These are phyloP conservation scores for Trichosanthes cucumerina DNA, from an alignment of 306 rosid species.

Conservation along the genomic window DNA sequence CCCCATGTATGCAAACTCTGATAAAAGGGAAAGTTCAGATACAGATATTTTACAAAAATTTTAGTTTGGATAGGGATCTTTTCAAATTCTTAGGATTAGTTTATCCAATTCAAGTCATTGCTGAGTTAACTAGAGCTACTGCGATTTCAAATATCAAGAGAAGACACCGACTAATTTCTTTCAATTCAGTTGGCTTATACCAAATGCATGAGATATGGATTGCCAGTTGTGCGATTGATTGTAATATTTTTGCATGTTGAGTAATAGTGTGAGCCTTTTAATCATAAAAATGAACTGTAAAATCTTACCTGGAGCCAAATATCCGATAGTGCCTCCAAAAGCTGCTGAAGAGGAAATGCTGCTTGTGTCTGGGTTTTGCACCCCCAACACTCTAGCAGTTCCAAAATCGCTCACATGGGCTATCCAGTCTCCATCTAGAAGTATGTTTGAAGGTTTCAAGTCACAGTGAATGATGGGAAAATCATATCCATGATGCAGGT, in stretches of 20 bases:
- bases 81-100: not conserved
- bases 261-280: not conserved
- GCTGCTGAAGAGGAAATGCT: constrained; percentile 49
- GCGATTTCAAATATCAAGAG: not conserved
- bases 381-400: constrained; percentile 73
- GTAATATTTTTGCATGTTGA: not conserved
- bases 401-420: constrained; percentile 94
- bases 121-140: not conserved
- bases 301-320: constrained; percentile 74
- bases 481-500: constrained; percentile 66
- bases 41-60: not conserved
- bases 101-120: not conserved
- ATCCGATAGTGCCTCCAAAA: constrained; percentile 75
- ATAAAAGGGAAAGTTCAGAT: constrained; percentile 2
- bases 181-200: not conserved
- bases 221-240: not conserved
- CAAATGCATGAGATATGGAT: not conserved
- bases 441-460: constrained; percentile 79
- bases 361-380: constrained; percentile 49
- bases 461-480: constrained; percentile 78
- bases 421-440: constrained; percentile 59
- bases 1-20: constrained; percentile 78
- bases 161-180: not conserved
- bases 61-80: not conserved
- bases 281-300: not conserved